Conservation (phyloP, 2,329 filamentous ascomycete species). For the Neophaeococcomyces mojaviensis region DNA sequence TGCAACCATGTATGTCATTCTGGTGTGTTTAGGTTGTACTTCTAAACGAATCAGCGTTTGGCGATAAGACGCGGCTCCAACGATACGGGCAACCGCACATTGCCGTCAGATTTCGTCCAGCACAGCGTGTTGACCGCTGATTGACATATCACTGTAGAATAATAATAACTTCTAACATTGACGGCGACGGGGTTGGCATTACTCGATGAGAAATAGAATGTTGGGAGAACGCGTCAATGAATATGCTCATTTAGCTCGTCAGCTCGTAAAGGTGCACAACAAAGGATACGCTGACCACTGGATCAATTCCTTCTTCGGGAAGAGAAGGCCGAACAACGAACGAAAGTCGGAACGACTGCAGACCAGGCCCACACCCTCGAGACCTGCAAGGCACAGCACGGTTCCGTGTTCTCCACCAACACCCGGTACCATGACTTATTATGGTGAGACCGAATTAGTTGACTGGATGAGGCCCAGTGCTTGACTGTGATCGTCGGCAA, state of each 20-base stretch:
- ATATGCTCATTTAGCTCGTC: neutral
- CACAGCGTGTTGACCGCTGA: neutral
- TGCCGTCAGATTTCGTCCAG: neutral
- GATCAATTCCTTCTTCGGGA: neutral
- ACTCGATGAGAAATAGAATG: neutral
- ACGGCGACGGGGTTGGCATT: slow-evolving; percentile 1
- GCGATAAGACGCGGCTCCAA: slow-evolving; percentile 6
- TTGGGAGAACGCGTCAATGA: neutral
- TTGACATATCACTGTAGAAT: neutral
- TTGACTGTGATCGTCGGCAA: too few species aligned
- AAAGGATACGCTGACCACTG: neutral
- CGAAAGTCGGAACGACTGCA: neutral
- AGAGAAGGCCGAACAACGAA: neutral
- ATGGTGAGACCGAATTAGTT: too few species aligned
- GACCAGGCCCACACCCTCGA: neutral
- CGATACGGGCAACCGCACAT: neutral
- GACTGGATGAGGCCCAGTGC: too few species aligned
- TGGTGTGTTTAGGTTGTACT: neutral
- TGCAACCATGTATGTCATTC: slow-evolving; percentile 6
- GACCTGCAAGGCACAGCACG: slow-evolving; percentile 1
- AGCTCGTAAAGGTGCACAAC: neutral
- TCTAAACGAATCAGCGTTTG: slow-evolving; percentile 2
- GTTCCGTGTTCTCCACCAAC: too few species aligned
- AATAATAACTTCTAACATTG: neutral
- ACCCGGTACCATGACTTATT: too few species aligned